Conservation (phyloP, 768 basidiomycete species). For the Leucocoprinus birnbaumii region DNA sequence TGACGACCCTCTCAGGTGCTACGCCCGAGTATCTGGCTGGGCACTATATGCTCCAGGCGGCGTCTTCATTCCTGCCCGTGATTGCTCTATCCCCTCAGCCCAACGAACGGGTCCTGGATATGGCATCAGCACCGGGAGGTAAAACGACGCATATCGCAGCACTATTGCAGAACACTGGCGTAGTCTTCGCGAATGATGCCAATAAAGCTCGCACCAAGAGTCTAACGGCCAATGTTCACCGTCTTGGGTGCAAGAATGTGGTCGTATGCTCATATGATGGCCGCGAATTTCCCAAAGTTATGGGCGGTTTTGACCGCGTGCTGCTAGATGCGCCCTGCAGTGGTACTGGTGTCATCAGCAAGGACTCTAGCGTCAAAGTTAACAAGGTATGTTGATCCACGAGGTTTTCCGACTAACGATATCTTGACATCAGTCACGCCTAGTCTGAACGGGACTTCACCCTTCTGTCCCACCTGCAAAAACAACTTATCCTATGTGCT, state of each 20-base stretch:
- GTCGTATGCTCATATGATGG: conserved; percentile 97
- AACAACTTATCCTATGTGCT: conserved; percentile 96
- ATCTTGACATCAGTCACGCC: conserved; percentile 10
- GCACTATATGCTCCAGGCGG: conserved; percentile 99
- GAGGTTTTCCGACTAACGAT: not conserved
- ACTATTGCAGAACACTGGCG: conserved; percentile 95
- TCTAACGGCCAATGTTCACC: conserved; percentile 93
- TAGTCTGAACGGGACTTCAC: conserved; percentile 95
- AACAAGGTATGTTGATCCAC: conserved; percentile 76
- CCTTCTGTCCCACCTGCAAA: conserved; percentile 95
- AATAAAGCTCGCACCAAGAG: conserved; percentile 95
- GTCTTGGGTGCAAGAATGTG: conserved; percentile 97
- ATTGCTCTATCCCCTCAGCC: conserved; percentile 93
- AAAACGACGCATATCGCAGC: conserved; percentile 99
- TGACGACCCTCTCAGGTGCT: conserved; percentile 36
- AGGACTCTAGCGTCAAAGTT: conserved; percentile 95
- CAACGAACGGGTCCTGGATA: conserved; percentile 91
- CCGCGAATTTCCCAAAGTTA: conserved; percentile 96
- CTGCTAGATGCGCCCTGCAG: conserved; percentile 96
- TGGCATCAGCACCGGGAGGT: conserved; percentile 98
- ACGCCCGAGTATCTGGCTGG: conserved; percentile 99
- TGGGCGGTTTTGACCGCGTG: conserved; percentile 98
- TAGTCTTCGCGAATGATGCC: conserved; percentile 95
- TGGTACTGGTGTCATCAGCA: conserved; percentile 97
- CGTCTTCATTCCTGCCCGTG: conserved; percentile 98